Conservation (phyloP, 352 stramenopile genomes). For the Pseudoperonospora humuli region DNA sequence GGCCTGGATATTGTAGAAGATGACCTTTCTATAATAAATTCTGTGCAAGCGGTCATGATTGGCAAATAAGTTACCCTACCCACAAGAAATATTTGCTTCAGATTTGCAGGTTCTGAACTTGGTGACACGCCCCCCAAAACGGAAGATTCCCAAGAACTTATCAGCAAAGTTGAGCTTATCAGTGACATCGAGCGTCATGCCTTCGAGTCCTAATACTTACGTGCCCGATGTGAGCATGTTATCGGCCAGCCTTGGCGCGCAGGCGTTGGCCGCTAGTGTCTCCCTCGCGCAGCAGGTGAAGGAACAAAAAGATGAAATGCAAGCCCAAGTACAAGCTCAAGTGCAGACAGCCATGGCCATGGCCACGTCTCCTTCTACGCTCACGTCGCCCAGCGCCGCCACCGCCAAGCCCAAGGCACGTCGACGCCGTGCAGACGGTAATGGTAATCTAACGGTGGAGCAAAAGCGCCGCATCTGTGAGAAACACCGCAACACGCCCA, state of each 20-base stretch:
- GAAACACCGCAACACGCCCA: conserved; percentile 78
- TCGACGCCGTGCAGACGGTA: conserved; percentile 46
- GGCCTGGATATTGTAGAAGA: too few species aligned
- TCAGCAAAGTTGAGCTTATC: conserved; percentile 46
- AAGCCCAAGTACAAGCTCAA: conserved; percentile 12
- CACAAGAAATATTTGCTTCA: too few species aligned
- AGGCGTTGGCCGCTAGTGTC: conserved; percentile 13
- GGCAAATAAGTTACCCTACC: too few species aligned
- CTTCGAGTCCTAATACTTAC: conserved; percentile 81
- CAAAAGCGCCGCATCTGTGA: conserved; percentile 85
- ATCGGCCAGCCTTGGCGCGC: conserved; percentile 7
- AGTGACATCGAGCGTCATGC: conserved; percentile 23
- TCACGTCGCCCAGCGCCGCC: not conserved
- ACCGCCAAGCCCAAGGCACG: conserved; percentile 18
- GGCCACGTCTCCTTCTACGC: not conserved
- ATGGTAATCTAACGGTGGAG: conserved; percentile 79
- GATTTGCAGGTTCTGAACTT: too few species aligned
- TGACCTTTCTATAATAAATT: too few species aligned
- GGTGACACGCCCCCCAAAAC: conserved; percentile 14
- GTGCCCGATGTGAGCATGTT: conserved; percentile 22
- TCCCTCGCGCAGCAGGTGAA: conserved; percentile 26
- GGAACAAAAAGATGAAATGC: conserved; percentile 16
- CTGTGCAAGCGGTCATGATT: too few species aligned
- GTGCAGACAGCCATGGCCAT: conserved; percentile 2
- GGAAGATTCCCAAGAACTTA: conserved; percentile 67